Evolutionary conservation across 306 rosid genomes (phyloP).

Genomic region (Cucurbita moschata): DNA sequence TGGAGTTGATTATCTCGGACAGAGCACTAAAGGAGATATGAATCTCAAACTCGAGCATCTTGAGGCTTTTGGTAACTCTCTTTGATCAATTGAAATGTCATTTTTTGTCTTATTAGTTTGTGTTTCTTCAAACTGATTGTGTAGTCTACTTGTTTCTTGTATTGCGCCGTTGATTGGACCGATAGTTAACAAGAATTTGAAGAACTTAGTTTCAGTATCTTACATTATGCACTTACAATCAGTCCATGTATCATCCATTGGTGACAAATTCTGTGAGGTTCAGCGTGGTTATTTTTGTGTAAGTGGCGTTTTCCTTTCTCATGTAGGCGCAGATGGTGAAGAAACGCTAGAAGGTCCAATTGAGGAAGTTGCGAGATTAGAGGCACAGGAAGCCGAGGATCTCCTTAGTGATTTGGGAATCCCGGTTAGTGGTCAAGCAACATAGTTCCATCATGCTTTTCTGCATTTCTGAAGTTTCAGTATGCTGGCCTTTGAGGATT

Average conservation of each 20-base stretch:
- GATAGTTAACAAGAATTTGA: not conserved
- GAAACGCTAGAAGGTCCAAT: slow-evolving; percentile 67
- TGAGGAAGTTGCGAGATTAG: slow-evolving; percentile 77
- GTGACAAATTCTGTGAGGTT: not conserved
- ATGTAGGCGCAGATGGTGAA: slow-evolving; percentile 54
- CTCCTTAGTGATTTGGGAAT: slow-evolving; percentile 74
- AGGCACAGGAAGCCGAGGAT: slow-evolving; percentile 64
- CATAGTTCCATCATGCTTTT: slow-evolving; percentile 9
- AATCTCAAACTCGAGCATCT: slow-evolving; percentile 64
- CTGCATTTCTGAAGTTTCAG: not conserved
- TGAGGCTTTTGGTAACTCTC: slow-evolving; percentile 46
- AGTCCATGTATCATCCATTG: not conserved
- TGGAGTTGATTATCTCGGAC: slow-evolving; percentile 82
- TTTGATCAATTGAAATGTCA: not conserved
- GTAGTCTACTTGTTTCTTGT: not conserved
- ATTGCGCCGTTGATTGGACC: not conserved
- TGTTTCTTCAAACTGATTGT: not conserved
- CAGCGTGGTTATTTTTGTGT: not conserved
- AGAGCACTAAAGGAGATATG: slow-evolving; percentile 94
- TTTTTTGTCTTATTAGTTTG: not conserved
- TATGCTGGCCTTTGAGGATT: not conserved
- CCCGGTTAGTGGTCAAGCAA: slow-evolving; percentile 33
- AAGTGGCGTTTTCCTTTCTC: slow-evolving; percentile 1
- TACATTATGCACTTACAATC: not conserved
- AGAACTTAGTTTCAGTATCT: not conserved